phyloP scores from a whole-genome alignment of 148 eudicot genomes.

The Bassia scoparia region DNA sequence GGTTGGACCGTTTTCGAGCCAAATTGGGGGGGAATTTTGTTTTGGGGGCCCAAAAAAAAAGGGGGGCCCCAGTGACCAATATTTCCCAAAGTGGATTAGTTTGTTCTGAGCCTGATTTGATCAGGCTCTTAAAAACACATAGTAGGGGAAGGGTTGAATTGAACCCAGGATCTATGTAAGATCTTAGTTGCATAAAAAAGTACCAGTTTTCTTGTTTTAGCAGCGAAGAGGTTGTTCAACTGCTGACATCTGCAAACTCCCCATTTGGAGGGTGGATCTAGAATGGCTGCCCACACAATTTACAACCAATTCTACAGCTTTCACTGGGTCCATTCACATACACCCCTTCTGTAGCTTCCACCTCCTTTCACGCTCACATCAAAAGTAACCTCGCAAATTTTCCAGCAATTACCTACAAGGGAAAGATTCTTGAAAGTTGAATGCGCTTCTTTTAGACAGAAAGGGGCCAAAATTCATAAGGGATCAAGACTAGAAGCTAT shows the following conservation, averaged over 20 bases:
- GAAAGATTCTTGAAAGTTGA: not conserved
- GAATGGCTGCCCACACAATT: conserved; percentile 48
- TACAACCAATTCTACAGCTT: conserved; percentile 42
- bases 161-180: not conserved
- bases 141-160: not conserved
- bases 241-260: conserved; percentile 46
- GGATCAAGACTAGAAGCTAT: not conserved
- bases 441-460: not conserved
- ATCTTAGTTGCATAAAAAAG: not conserved
- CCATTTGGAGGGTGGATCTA: conserved; percentile 47
- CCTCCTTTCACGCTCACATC: conserved; percentile 49
- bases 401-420: conserved; percentile 45
- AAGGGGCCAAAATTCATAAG: not conserved
- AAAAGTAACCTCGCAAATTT: conserved; percentile 49
- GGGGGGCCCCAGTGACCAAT: not conserved
- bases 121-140: not conserved
- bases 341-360: conserved; percentile 39
- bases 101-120: not conserved
- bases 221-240: conserved; percentile 32
- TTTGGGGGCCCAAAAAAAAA: no score
- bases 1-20: not conserved
- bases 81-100: not conserved
- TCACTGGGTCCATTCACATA: conserved; percentile 46
- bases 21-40: no score
- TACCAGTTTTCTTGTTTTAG: conserved; percentile 42